phyloP scores from a whole-genome alignment of 2,329 filamentous ascomycete genomes.

The Sclerotinia borealis region DNA sequence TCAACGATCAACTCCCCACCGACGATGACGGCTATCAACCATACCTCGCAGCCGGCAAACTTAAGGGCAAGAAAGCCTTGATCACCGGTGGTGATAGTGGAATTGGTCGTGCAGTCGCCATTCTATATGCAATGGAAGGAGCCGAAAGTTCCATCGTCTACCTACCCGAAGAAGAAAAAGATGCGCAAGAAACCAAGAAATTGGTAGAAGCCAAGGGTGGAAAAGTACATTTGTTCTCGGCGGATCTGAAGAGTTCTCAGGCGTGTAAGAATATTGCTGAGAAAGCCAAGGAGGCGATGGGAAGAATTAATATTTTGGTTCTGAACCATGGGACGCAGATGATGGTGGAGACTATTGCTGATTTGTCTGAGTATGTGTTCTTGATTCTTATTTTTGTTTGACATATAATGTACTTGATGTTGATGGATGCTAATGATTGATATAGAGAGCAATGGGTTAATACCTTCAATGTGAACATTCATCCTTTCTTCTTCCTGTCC shows the following conservation, averaged over 20 bases:
- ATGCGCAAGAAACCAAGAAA: conserved; percentile 68
- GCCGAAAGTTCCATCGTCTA: conserved; percentile 69
- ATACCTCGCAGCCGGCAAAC: conserved; percentile 71
- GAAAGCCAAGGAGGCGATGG: conserved; percentile 58
- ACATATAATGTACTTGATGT: neutral
- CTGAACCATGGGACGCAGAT: conserved; percentile 74
- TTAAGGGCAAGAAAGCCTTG: conserved; percentile 66
- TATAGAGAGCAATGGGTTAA: conserved; percentile 67
- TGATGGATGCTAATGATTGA: conserved; percentile 16
- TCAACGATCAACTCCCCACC: conserved; percentile 59
- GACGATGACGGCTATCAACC: conserved; percentile 60
- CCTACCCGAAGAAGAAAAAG: conserved; percentile 67
- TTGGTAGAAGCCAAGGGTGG: conserved; percentile 60
- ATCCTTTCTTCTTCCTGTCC: conserved; percentile 72
- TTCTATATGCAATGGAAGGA: conserved; percentile 77
- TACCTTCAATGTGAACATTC: conserved; percentile 80
- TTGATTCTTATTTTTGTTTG: neutral
- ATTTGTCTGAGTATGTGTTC: conserved; percentile 57
- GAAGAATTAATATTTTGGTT: conserved; percentile 65
- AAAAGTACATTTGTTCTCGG: conserved; percentile 57
- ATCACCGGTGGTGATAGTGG: conserved; percentile 79
- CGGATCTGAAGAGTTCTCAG: conserved; percentile 57
- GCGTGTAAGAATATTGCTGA: conserved; percentile 68
- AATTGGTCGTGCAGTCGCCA: conserved; percentile 68
- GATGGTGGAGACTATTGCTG: conserved; percentile 64